These are phyloP conservation scores for Brassica nigra DNA, from an alignment of 345 rosid species.

Conservation along the genomic window DNA sequence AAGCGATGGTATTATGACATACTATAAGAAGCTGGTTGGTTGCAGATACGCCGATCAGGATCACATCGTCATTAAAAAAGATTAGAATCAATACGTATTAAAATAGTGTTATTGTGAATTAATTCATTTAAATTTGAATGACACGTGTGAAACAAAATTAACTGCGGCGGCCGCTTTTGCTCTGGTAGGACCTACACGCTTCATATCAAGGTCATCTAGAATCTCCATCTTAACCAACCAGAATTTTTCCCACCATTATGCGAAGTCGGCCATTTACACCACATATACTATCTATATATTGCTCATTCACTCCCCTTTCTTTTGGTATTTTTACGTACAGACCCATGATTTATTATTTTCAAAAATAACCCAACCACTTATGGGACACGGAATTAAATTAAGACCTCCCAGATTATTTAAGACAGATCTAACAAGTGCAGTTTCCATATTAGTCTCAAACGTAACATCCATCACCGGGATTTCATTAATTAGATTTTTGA, in stretches of 20 bases:
- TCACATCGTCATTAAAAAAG: not conserved
- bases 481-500: constrained; percentile 6
- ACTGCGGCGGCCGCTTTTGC: constrained; percentile 60
- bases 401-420: not conserved
- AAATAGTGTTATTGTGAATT: not conserved
- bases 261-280: constrained; percentile 32
- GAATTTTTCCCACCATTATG: constrained; percentile 23
- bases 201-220: constrained; percentile 45
- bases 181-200: constrained; percentile 45
- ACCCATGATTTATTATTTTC: not conserved
- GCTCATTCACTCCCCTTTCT: not conserved
- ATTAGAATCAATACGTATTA: not conserved
- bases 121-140: not conserved
- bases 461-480: constrained; percentile 6
- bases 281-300: not conserved
- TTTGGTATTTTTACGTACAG: not conserved
- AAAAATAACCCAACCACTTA: not conserved
- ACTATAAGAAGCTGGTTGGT: not conserved
- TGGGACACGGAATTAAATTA: not conserved
- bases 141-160: constrained; percentile 58
- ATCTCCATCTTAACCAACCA: constrained; percentile 47
- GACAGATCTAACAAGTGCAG: constrained; percentile 5
- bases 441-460: constrained; percentile 3
- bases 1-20: not conserved
- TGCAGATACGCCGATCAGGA: constrained; percentile 8